These are phyloP conservation scores for Penicillium sp. DNA, from an alignment of 2,329 filamentous ascomycete genomes.

Conservation along the genomic window DNA sequence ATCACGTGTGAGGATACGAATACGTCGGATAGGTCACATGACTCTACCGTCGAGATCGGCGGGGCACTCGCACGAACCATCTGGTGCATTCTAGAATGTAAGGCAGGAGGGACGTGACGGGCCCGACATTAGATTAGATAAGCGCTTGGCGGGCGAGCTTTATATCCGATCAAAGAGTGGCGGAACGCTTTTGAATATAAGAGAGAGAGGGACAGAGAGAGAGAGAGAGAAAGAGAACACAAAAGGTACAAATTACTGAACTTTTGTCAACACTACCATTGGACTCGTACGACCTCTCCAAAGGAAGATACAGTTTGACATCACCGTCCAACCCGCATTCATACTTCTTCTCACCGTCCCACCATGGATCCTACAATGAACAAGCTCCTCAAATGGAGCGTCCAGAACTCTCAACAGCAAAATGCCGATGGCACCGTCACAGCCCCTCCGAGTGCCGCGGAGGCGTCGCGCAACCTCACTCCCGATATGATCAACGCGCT, in stretches of 20 bases:
- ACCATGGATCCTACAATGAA: constrained; percentile 62
- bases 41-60: constrained; percentile 15
- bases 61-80: constrained; percentile 22
- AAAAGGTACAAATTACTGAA: too few relatives aligned
- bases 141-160: neutral
- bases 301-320: neutral
- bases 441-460: constrained; percentile 30
- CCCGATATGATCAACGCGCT: constrained; percentile 67
- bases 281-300: neutral
- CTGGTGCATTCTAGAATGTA: constrained; percentile 3
- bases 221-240: too few relatives aligned
- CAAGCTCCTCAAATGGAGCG: constrained; percentile 72
- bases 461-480: constrained; percentile 47
- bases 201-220: too few relatives aligned
- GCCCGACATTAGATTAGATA: constrained; percentile 13
- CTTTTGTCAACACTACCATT: too few relatives aligned
- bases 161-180: neutral
- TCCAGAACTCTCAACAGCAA: constrained; percentile 53
- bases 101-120: too few relatives aligned
- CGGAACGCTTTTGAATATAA: too few relatives aligned
- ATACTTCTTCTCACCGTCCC: neutral
- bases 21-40: neutral
- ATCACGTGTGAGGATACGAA: too few relatives aligned
- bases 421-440: constrained; percentile 30
- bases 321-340: constrained; percentile 19